Evolutionary conservation across 1,139 yeast species (phyloP).

Genomic region (Lodderomyces margitis): DNA sequence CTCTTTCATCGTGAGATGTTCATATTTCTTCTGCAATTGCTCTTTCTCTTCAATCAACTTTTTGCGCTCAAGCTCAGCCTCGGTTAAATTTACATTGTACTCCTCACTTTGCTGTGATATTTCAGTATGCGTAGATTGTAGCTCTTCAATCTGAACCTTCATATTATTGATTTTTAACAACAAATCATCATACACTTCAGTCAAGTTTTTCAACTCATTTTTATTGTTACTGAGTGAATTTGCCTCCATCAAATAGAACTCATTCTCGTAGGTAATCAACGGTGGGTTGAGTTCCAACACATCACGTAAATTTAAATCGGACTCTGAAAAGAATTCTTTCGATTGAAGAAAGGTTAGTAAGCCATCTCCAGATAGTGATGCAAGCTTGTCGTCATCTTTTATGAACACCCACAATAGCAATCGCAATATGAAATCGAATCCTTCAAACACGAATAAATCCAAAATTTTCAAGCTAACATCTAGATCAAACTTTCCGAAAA

Average conservation of each 20-base stretch:
- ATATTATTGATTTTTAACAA: slow-evolving; percentile 27
- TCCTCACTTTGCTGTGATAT: slow-evolving; percentile 37
- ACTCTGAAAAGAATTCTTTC: slow-evolving; percentile 20
- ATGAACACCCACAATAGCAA: slow-evolving; percentile 26
- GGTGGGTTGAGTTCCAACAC: slow-evolving; percentile 26
- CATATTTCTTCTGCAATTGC: slow-evolving; percentile 30
- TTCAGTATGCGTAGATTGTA: slow-evolving; percentile 39
- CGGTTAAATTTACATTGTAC: slow-evolving; percentile 24
- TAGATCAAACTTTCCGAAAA: slow-evolving; percentile 18
- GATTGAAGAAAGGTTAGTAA: slow-evolving; percentile 26
- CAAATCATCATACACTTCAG: slow-evolving; percentile 39
- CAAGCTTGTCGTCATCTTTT: slow-evolving; percentile 19
- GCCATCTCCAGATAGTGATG: slow-evolving; percentile 28
- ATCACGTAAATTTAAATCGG: slow-evolving; percentile 14
- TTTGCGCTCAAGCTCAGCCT: slow-evolving; percentile 25
- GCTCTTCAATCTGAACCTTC: slow-evolving; percentile 29
- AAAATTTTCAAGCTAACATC: slow-evolving; percentile 20
- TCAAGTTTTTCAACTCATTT: slow-evolving; percentile 39
- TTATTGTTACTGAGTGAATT: slow-evolving; percentile 40
- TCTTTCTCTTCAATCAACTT: slow-evolving; percentile 19
- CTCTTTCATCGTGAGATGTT: slow-evolving; percentile 44
- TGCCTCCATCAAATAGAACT: slow-evolving; percentile 40
- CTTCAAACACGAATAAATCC: slow-evolving; percentile 43
- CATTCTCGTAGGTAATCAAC: slow-evolving; percentile 44
- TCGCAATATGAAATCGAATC: slow-evolving; percentile 36